Base-by-base conservation (phyloP, 2,329 filamentous ascomycete species). In the Aspergillus fischeri region DNA sequence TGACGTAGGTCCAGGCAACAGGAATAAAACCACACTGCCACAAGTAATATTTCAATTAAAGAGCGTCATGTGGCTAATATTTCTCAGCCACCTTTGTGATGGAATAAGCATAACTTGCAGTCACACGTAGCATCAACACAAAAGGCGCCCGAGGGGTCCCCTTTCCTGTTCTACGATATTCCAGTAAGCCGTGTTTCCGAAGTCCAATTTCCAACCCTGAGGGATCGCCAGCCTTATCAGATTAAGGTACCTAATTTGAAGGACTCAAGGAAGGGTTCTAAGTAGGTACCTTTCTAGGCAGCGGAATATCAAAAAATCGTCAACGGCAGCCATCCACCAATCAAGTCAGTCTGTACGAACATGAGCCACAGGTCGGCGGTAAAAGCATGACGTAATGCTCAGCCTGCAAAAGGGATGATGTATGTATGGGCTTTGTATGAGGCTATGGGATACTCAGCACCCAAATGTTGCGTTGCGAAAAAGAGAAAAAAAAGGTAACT, bases 341-440 rank as follows among this genome's bases (percentile, higher is more conserved):
- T 57, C 51, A 52, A 21, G 8, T 24, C 11, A 20, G 32, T 25
- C 45, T 17, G 42, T 29, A n/a, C 27, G 28, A 17, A 38, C 51
- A 49, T 60, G 55, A 54, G 58, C 55, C 58, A 55, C 58, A 57
- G 24, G 52, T 25, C 20, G 52, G 52, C 50, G 38, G 45, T 54
- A 50, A 49, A 55, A 45, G 38, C 35, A 60, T 60, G 58, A 60
- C 58, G 58, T 60, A 57, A 49, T 47, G 44, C 24, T n/a, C 44
- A 47, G 44, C 44, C 24, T n/a, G 10, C 21, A 47, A 27, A 47
- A 47, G 44, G 44, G 8, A 47, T 47, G 44, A 47, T 47, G 21
- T 47, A 45, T 20, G n/a, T 24, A 45, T 24, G n/a, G 21, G 42
- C 11, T 24, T 47, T 24, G 21, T 11, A 47, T 11, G 11, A 24